Conservation (phyloP, 208 protist genomes). For the Trichomonas gallinae region DNA sequence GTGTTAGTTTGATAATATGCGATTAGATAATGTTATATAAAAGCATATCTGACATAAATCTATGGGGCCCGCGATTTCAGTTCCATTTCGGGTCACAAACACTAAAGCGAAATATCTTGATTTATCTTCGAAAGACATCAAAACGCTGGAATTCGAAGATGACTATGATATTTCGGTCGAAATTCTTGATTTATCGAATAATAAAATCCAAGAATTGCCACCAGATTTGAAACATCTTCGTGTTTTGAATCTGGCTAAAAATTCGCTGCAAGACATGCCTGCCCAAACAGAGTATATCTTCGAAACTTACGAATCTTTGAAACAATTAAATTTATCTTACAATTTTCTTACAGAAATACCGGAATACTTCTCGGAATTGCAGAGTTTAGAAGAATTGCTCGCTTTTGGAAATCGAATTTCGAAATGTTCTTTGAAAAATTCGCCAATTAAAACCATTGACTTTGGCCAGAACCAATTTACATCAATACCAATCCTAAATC, state of each 20-base stretch:
- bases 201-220: background rate
- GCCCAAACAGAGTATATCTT: background rate
- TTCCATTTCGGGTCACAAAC: background rate
- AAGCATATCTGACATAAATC: too few species aligned
- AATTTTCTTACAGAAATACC: background rate
- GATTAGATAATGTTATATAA: too few species aligned
- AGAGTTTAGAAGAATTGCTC: background rate
- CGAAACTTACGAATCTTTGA: background rate
- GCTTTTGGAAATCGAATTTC: background rate
- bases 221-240: background rate
- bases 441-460: background rate
- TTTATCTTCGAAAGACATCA: background rate
- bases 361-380: background rate
- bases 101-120: background rate
- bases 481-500: background rate
- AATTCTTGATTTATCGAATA: background rate
- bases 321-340: background rate
- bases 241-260: background rate
- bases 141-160: background rate
- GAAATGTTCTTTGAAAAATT: background rate
- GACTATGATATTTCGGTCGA: background rate
- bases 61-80: background rate
- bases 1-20: too few species aligned
- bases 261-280: background rate
- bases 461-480: background rate